Conservation (phyloP, 2,329 filamentous ascomycete species). For the Sclerotinia nivalis region DNA sequence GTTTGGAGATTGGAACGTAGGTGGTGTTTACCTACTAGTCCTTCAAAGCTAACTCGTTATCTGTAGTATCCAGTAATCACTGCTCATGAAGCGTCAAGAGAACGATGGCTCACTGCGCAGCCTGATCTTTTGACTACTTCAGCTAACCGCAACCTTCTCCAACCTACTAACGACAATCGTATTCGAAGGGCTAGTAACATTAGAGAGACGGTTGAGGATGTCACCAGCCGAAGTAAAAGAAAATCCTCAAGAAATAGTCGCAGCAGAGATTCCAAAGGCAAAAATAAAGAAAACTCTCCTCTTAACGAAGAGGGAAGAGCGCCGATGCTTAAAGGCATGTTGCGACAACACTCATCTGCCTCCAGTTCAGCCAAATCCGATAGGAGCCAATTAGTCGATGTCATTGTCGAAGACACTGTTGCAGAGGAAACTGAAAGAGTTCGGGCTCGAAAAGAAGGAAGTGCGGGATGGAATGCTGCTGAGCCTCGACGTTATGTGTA, state of each 20-base stretch:
- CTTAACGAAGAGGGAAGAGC: conserved; percentile 40
- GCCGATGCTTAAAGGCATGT: conserved; percentile 41
- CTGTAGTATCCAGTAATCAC: conserved; percentile 88
- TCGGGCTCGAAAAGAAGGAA: conserved; percentile 62
- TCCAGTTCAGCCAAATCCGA: conserved; percentile 53
- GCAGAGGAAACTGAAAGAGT: conserved; percentile 63
- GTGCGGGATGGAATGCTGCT: conserved; percentile 59
- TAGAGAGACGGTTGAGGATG: conserved; percentile 42
- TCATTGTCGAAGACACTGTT: conserved; percentile 64
- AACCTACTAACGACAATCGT: conserved; percentile 49
- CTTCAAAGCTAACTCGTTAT: conserved; percentile 4
- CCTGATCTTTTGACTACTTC: conserved; percentile 56
- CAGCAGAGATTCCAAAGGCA: conserved; percentile 37
- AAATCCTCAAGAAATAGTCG: conserved; percentile 33
- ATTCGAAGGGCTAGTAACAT: conserved; percentile 44
- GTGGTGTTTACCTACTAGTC: conserved; percentile 43
- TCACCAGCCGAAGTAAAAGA: conserved; percentile 41
- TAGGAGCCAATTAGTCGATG: conserved; percentile 64
- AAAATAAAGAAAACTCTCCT: conserved; percentile 30
- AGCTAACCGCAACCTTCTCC: conserved; percentile 54
- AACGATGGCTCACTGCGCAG: conserved; percentile 59
- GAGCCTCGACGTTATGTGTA: conserved; percentile 57
- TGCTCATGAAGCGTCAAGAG: conserved; percentile 70
- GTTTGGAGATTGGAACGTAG: conserved; percentile 91
- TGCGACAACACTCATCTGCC: conserved; percentile 51